Evolutionary conservation across 257 asterid genomes (phyloP), one percentile per base, ranked within the genome.

Genomic region (Jacaranda copaia): DNA sequence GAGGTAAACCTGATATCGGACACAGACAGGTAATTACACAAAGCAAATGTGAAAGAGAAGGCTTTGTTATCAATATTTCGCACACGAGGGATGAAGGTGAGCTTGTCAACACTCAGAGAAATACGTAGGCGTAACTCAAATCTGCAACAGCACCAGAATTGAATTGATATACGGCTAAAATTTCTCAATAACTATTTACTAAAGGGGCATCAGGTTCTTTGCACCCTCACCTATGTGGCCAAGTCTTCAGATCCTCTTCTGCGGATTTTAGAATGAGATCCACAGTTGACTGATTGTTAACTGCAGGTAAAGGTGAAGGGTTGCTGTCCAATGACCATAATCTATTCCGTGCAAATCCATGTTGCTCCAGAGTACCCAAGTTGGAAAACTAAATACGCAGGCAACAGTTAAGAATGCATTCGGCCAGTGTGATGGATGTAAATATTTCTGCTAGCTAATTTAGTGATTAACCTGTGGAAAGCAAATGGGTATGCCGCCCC

Each of bases 121-220:
- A 93, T 77, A 5, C 96, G 91, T 62, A 93, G 66, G 49, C 98
- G 88, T 72, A 93, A 59, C 94, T 93, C 98, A 87, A 91, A 93
- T 80, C 98, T 93, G 85, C 79, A 75, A 55, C 36, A 80, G 74
- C 48, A 85, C 38, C 81, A 77, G 68, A 80, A 79, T 73, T 76
- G 75, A 70, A 77, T 15, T 20, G 40, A 60, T 68, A 62, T 20
- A 25, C 19, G 46, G 67, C 62, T 76, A 53, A 45, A 59, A 40
- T 11, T 57, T 25, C 57, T 57, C 39, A 57, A 79, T 63, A 72
- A 49, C 62, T 45, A 67, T 45, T 36, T 25, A 55, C 25, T 9
- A 75, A 15, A 11, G 35, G 63, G 32, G 12, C 20, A 40, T 63
- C 77, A 36, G 65, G 75, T 55, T 59, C 40, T 68, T 61, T 46